Evolutionary conservation across 768 basidiomycete species (phyloP).

Genomic region (Trametes cingulata): DNA sequence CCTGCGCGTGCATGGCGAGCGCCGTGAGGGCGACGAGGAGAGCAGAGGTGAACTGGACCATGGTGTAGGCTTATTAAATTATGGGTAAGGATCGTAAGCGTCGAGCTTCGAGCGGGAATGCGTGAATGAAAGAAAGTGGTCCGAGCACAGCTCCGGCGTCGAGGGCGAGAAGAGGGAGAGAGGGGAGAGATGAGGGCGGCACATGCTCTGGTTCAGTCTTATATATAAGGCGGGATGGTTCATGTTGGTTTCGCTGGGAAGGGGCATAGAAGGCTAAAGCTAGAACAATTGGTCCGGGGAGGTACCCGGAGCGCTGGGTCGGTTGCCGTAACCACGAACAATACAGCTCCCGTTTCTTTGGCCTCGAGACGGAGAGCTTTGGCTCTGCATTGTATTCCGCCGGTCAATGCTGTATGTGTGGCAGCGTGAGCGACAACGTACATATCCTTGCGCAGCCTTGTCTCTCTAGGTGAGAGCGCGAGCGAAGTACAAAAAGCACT

Average conservation of each 20-base stretch:
- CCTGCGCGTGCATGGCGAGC: constrained; percentile 30
- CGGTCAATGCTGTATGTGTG: too few relatives aligned
- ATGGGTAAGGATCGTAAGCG: background rate
- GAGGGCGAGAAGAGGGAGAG: constrained; percentile 2
- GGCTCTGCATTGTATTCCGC: too few relatives aligned
- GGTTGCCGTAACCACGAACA: constrained; percentile 1
- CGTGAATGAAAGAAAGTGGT: background rate
- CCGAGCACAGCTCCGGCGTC: constrained; percentile 18
- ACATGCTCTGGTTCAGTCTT: background rate
- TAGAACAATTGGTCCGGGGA: background rate
- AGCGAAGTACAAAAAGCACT: too few relatives aligned
- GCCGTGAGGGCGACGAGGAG: constrained; percentile 35
- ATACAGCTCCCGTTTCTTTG: too few relatives aligned
- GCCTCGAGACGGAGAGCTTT: too few relatives aligned
- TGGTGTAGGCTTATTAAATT: constrained; percentile 12
- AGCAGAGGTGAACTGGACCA: constrained; percentile 37
- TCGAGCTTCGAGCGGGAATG: constrained; percentile 9
- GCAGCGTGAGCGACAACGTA: too few relatives aligned
- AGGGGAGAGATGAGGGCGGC: background rate
- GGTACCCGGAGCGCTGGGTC: background rate
- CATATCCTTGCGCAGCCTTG: too few relatives aligned
- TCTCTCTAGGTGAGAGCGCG: too few relatives aligned
- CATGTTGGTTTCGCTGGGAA: background rate
- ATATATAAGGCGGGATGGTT: constrained; percentile 3
- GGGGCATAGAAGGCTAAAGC: background rate